These are phyloP conservation scores for Boletus sp. DNA, from an alignment of 768 basidiomycete genomes.

Conservation along the genomic window DNA sequence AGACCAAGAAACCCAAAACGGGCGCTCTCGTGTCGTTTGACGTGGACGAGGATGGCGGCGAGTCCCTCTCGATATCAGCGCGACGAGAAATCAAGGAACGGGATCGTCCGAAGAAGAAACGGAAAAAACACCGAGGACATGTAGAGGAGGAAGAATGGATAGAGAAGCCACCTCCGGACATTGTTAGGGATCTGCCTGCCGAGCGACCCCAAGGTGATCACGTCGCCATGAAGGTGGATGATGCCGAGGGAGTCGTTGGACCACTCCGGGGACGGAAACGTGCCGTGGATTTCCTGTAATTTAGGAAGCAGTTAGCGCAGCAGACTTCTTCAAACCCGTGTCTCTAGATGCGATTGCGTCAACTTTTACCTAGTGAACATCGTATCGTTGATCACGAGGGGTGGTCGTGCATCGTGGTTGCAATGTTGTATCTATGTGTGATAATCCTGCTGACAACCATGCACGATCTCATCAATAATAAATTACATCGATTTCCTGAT, in stretches of 20 bases:
- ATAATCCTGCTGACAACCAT: not conserved
- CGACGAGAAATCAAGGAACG: constrained; percentile 36
- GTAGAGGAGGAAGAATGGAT: constrained; percentile 67
- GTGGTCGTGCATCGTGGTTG: not conserved
- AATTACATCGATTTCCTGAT: not conserved
- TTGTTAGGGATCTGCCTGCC: constrained; percentile 38
- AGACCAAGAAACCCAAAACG: constrained; percentile 46
- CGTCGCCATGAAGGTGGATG: constrained; percentile 8
- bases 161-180: constrained; percentile 57
- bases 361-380: not conserved
- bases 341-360: not conserved
- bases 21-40: constrained; percentile 70
- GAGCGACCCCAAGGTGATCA: constrained; percentile 13
- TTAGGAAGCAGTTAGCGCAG: not conserved
- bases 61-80: constrained; percentile 29
- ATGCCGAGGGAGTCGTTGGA: constrained; percentile 23
- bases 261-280: constrained; percentile 54
- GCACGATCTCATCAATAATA: not conserved
- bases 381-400: not conserved
- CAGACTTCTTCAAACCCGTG: not conserved
- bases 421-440: not conserved
- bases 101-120: constrained; percentile 42
- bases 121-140: constrained; percentile 37
- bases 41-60: constrained; percentile 61
- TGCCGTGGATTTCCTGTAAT: constrained; percentile 74